Percentiles rank a stretch among this genome's conserved stretches.
Conservation (phyloP, 2,329 filamentous ascomycete genomes). For the Aspergillus costaricaensis region DNA sequence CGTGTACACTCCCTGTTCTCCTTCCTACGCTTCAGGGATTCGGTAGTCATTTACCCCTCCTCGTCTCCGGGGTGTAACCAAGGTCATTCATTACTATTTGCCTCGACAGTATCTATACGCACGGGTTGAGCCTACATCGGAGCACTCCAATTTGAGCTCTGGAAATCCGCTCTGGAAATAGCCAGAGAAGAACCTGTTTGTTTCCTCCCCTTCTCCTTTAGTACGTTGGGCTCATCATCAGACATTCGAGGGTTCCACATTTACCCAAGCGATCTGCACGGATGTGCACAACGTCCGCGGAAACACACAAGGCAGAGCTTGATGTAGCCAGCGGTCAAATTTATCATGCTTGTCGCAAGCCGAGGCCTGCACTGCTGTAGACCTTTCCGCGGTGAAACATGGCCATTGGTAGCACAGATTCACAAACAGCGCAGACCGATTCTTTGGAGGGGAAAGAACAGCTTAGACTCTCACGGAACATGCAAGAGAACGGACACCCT, state of each 20-base stretch:
- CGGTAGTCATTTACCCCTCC: background rate
- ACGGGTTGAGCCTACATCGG: background rate
- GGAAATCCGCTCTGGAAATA: background rate
- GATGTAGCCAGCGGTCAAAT: background rate
- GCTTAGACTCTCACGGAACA: background rate
- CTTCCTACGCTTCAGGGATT: background rate
- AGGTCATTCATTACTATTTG: background rate
- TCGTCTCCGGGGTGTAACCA: background rate
- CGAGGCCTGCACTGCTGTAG: slow-evolving; percentile 3
- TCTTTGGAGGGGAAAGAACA: background rate
- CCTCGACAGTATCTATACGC: background rate
- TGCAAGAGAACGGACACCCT: background rate
- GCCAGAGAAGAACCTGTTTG: background rate
- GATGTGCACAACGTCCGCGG: background rate
- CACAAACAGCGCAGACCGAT: slow-evolving; percentile 1
- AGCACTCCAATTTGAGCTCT: background rate
- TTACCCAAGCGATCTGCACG: background rate
- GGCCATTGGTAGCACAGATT: background rate
- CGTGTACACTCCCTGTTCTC: background rate
- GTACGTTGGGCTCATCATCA: background rate
- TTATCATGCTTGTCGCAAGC: background rate
- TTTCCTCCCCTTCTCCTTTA: background rate
- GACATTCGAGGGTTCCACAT: background rate
- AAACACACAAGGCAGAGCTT: background rate
- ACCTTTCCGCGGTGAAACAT: slow-evolving; percentile 1